These are phyloP conservation scores for Nitzschia putrida DNA, from an alignment of 108 stramenopile species.

Conservation along the genomic window DNA sequence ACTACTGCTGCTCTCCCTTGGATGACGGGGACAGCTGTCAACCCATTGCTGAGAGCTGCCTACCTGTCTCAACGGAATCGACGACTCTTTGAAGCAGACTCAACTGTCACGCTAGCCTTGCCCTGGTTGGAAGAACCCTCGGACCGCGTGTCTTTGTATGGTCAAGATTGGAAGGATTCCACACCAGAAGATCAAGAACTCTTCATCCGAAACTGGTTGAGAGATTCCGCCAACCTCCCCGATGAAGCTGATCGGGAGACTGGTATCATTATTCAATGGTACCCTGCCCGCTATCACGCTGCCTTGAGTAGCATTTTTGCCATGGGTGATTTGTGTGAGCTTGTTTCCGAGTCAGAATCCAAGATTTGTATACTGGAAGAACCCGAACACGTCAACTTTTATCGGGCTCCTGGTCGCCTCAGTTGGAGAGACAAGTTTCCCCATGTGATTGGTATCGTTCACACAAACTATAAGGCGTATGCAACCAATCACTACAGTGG, in stretches of 20 bases:
- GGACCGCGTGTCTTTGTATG: conserved; percentile 59
- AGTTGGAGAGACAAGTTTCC: conserved; percentile 81
- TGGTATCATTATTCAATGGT: conserved; percentile 54
- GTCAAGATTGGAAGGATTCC: conserved; percentile 30
- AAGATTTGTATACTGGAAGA: conserved; percentile 80
- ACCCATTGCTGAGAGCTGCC: conserved; percentile 82
- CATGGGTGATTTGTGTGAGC: conserved; percentile 64
- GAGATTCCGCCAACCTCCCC: conserved; percentile 53
- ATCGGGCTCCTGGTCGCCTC: conserved; percentile 58
- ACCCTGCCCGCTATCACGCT: conserved; percentile 57
- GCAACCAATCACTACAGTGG: conserved; percentile 33
- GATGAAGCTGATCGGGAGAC: conserved; percentile 42
- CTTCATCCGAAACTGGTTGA: conserved; percentile 75
- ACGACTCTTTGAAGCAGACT: conserved; percentile 1
- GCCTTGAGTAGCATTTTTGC: conserved; percentile 65
- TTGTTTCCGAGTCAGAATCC: conserved; percentile 11
- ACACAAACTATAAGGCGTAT: conserved; percentile 84
- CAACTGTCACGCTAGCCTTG: conserved; percentile 65
- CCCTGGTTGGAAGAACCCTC: conserved; percentile 64
- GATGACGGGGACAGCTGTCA: conserved; percentile 88
- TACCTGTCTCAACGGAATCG: conserved; percentile 65
- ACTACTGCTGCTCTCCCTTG: conserved; percentile 87
- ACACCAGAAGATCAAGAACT: conserved; percentile 56
- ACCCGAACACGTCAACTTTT: conserved; percentile 89
- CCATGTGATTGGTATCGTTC: conserved; percentile 84